Conservation (phyloP, 495 filamentous ascomycete genomes). For the Aspergillus panamensis region DNA sequence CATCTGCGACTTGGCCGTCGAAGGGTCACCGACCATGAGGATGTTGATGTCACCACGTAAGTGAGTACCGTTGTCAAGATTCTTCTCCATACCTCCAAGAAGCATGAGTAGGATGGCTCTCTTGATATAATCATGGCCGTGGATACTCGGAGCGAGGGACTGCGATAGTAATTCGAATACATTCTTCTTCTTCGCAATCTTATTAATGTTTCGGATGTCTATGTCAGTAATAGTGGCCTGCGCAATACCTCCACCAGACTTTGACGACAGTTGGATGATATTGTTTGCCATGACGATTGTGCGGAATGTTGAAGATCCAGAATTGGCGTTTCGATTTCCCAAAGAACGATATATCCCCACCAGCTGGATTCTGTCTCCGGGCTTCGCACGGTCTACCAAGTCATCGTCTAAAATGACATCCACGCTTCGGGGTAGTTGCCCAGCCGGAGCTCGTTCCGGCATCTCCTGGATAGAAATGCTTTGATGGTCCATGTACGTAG, state of each 20-base stretch:
- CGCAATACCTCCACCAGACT: conserved; percentile 90
- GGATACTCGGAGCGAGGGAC: conserved; percentile 96
- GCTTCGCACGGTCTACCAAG: conserved; percentile 90
- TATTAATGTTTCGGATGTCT: conserved; percentile 98
- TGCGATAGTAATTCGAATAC: conserved; percentile 93
- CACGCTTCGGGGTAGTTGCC: conserved; percentile 93
- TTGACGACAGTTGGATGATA: conserved; percentile 89
- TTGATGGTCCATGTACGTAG: conserved; percentile 94
- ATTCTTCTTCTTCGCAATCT: conserved; percentile 90
- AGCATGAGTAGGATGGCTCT: conserved; percentile 97
- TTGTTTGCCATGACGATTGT: conserved; percentile 94
- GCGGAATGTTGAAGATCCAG: conserved; percentile 85
- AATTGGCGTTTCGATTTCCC: conserved; percentile 86
- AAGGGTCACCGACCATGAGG: conserved; percentile 98
- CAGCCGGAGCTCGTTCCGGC: conserved; percentile 94
- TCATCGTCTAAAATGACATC: conserved; percentile 98
- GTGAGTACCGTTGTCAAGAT: conserved; percentile 96
- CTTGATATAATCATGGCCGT: conserved; percentile 97
- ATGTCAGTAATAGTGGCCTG: conserved; percentile 93
- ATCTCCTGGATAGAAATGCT: conserved; percentile 99
- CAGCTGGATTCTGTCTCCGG: conserved; percentile 92
- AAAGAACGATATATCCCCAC: conserved; percentile 92
- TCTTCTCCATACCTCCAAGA: conserved; percentile 98
- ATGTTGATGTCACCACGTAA: conserved; percentile 99
- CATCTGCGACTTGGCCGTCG: conserved; percentile 96